phyloP scores from a whole-genome alignment of 2,329 filamentous ascomycete species.

The Cytospora schulzeri region DNA sequence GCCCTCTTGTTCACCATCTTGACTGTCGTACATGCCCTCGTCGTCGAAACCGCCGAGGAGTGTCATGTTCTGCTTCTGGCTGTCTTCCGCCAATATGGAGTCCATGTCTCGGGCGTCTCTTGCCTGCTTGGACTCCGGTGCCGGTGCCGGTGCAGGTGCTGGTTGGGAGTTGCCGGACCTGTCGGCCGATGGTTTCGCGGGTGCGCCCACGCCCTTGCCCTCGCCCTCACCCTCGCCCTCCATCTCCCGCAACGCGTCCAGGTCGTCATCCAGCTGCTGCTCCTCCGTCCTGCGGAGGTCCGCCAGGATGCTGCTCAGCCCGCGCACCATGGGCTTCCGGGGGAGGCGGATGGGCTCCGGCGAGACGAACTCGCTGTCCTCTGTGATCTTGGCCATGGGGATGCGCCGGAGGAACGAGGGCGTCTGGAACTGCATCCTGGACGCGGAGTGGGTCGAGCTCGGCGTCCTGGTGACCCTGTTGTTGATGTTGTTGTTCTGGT shows the following conservation, averaged over 20 bases:
- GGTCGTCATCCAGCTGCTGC: constrained; percentile 69
- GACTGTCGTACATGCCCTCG: constrained; percentile 59
- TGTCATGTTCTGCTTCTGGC: constrained; percentile 41
- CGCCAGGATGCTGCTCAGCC: constrained; percentile 74
- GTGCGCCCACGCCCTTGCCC: constrained; percentile 43
- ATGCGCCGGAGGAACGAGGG: constrained; percentile 68
- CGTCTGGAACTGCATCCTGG: constrained; percentile 65
- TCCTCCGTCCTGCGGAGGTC: constrained; percentile 71
- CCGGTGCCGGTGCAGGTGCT: not conserved
- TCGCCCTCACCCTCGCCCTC: constrained; percentile 57
- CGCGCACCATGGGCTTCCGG: constrained; percentile 65
- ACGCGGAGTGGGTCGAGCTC: constrained; percentile 44
- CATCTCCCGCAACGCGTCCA: constrained; percentile 72
- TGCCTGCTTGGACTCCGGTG: not conserved
- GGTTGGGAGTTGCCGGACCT: constrained; percentile 18
- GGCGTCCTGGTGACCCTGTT: constrained; percentile 48
- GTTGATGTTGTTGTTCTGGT: constrained; percentile 42
- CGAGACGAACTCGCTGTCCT: constrained; percentile 54
- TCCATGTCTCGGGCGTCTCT: constrained; percentile 32
- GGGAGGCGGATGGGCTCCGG: constrained; percentile 56
- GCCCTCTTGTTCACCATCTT: constrained; percentile 49
- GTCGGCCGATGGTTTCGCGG: not conserved
- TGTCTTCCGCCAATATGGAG: constrained; percentile 48
- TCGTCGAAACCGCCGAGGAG: constrained; percentile 66
- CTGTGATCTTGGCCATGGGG: constrained; percentile 55